Percentiles rank a stretch among this genome's conserved stretches.
Evolutionary conservation across 2,329 filamentous ascomycete genomes (phyloP).

Genomic region (Madurella mycetomatis): DNA sequence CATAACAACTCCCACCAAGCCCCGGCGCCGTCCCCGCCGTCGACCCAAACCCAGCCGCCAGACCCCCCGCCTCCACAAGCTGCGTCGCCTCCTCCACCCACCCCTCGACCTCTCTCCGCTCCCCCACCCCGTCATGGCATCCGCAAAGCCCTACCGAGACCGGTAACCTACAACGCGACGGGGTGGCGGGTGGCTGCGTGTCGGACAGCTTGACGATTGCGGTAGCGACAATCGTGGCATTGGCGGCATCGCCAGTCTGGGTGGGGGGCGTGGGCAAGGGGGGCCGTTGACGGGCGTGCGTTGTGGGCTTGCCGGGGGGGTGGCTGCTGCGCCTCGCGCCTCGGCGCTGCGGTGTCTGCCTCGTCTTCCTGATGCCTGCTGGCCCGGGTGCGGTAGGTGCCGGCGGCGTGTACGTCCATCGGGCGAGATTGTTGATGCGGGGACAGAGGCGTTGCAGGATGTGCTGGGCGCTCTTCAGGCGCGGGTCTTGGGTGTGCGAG

Average conservation of each 20-base stretch:
- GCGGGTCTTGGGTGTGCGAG: not conserved
- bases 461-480: not conserved
- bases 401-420: not conserved
- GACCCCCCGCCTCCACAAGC: not conserved
- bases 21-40: too few relatives aligned
- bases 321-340: too few relatives aligned
- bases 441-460: constrained; percentile 2
- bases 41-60: not conserved
- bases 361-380: not conserved
- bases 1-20: too few relatives aligned
- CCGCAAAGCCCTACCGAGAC: not conserved
- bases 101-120: not conserved
- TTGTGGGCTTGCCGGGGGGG: not conserved
- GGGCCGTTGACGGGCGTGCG: too few relatives aligned
- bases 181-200: too few relatives aligned
- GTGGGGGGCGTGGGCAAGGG: constrained; percentile 1
- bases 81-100: not conserved
- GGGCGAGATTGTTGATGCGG: constrained; percentile 4
- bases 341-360: too few relatives aligned
- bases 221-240: not conserved
- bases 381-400: too few relatives aligned
- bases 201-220: not conserved
- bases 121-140: not conserved
- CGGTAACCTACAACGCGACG: too few relatives aligned
- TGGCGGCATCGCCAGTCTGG: constrained; percentile 7